phyloP scores from a whole-genome alignment of 306 rosid species.

The Rosa multiflora region DNA sequence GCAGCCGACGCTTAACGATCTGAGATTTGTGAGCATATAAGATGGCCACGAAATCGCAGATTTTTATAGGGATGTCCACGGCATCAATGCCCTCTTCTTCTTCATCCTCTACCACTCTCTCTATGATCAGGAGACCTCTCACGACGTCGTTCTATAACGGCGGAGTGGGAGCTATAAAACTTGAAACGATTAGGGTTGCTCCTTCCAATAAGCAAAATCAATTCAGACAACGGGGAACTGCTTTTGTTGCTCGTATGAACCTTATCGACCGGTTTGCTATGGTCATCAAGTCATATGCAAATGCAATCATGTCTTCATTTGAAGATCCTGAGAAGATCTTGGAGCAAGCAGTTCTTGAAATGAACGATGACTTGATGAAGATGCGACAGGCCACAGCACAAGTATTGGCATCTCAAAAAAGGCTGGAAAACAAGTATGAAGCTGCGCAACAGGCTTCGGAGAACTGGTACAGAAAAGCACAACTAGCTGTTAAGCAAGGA shows the following conservation, averaged over 20 bases:
- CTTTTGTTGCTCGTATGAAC: constrained; percentile 72
- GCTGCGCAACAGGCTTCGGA: constrained; percentile 87
- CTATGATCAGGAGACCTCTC: neutral
- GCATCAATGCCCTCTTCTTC: neutral
- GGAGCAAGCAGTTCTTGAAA: constrained; percentile 92
- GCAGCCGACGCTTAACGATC: neutral
- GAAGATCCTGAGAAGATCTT: constrained; percentile 95
- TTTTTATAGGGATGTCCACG: neutral
- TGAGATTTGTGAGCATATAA: neutral
- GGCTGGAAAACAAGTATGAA: constrained; percentile 81
- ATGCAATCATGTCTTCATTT: constrained; percentile 73
- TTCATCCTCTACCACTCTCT: neutral
- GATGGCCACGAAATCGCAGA: neutral
- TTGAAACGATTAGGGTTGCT: constrained; percentile 38
- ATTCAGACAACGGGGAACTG: constrained; percentile 50
- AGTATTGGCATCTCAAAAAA: constrained; percentile 87
- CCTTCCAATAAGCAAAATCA: constrained; percentile 33
- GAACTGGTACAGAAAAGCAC: constrained; percentile 93
- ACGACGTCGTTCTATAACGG: neutral
- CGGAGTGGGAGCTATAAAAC: constrained; percentile 35
- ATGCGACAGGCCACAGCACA: constrained; percentile 98
- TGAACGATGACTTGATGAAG: constrained; percentile 88
- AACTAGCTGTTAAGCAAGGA: constrained; percentile 84
- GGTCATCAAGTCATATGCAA: constrained; percentile 92
- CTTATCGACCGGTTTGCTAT: constrained; percentile 81